Evolutionary conservation across 495 filamentous ascomycete species (phyloP).

Genomic region (Daldinia decipiens): DNA sequence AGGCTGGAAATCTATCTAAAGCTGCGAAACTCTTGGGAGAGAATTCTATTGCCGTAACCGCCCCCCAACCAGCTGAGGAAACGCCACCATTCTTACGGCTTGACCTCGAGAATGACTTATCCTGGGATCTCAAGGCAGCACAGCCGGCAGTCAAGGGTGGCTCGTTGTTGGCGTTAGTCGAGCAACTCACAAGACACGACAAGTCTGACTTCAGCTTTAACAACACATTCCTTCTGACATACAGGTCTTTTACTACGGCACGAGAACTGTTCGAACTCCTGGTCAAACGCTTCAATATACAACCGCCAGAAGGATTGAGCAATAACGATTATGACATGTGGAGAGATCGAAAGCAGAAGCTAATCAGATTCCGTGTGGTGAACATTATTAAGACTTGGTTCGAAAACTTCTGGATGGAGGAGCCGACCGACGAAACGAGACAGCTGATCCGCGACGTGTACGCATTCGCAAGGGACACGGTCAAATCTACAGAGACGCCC

Average conservation of each 20-base stretch:
- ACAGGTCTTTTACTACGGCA: conserved; percentile 92
- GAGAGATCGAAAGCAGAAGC: conserved; percentile 93
- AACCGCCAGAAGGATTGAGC: conserved; percentile 86
- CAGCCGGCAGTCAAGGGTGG: conserved; percentile 84
- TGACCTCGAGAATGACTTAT: conserved; percentile 89
- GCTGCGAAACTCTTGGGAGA: conserved; percentile 91
- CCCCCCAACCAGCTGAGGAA: conserved; percentile 70
- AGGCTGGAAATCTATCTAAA: conserved; percentile 76
- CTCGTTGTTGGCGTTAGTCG: conserved; percentile 88
- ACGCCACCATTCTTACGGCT: conserved; percentile 84
- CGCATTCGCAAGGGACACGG: conserved; percentile 88
- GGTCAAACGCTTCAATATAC: conserved; percentile 88
- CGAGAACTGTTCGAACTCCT: conserved; percentile 92
- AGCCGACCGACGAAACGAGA: conserved; percentile 81
- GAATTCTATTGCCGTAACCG: conserved; percentile 66
- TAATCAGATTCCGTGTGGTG: conserved; percentile 93
- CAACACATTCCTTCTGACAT: conserved; percentile 96
- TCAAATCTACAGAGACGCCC: conserved; percentile 90
- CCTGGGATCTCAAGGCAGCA: conserved; percentile 82
- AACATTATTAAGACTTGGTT: conserved; percentile 99
- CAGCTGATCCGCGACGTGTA: conserved; percentile 88
- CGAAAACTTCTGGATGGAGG: conserved; percentile 98
- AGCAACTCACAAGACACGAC: conserved; percentile 95
- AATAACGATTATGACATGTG: conserved; percentile 83
- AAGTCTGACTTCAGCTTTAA: conserved; percentile 95